Evolutionary conservation across 345 rosid species (phyloP), one percentile per base, ranked within the genome.

Genomic region (Trapa incisa): DNA sequence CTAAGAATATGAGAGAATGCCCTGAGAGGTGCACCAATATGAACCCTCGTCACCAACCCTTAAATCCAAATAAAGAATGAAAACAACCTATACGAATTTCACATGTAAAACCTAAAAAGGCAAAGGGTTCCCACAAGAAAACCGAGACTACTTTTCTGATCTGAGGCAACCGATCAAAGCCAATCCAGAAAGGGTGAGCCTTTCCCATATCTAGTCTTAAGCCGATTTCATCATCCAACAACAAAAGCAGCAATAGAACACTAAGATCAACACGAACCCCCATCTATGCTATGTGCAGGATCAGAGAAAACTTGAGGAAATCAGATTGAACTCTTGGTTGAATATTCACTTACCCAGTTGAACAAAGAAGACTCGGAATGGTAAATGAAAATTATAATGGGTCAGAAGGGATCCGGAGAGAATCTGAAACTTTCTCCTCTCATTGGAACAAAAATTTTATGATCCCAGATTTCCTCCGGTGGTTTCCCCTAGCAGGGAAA

Each of bases 141-240:
- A 75, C 72, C 63, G 43, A 65, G 72, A 65, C 22, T 70, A 22
- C 29, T 79, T 61, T 86, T 83, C 76, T 83, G 86, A 87, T 83
- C 84, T 74, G 72, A 76, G 80, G 87, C 70, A 87, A 87, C 78
- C 78, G 79, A 77, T 72, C 68, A 69, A 15, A 45, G 48, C 48
- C 8, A 45, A 45, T 45, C 48, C 48, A 45, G 48, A 45, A 45
- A 45, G 9, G 48, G 11, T 0, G 48, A 3, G 9, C 11, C 48
- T 6, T 45, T 45, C 48, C 48, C 48, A 11, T 45, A 7, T 45
- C 48, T 6, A 45, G 48, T 45, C 48, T 45, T 13, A 22, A 11
- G 48, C 48, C 11, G 13, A 45, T 45, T 45, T 6, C 48, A 11
- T 11, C 48, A 5, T 45, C 48, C 48, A 2, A 45, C 48, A 45